Evolutionary conservation across 495 filamentous ascomycete genomes (phyloP).

Genomic region (Penicillium canariense): DNA sequence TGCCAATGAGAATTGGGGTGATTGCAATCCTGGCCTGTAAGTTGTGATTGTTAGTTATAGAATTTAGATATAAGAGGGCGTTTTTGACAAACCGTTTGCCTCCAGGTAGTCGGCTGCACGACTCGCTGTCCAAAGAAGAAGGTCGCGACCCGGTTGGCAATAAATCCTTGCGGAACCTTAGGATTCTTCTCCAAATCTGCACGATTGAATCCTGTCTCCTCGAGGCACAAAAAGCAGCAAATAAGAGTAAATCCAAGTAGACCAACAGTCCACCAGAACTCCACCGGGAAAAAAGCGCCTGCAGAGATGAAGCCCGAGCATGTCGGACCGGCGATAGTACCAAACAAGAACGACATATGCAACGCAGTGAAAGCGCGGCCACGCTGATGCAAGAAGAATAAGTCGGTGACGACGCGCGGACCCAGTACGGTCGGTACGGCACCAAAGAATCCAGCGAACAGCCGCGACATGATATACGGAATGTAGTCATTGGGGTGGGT

Average conservation of each 20-base stretch:
- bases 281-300: constrained; percentile 38
- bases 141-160: constrained; percentile 42
- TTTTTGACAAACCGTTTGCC: constrained; percentile 25
- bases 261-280: constrained; percentile 53
- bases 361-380: constrained; percentile 45
- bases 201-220: constrained; percentile 43
- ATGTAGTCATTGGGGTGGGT: constrained; percentile 40
- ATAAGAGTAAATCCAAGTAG: constrained; percentile 39
- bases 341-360: constrained; percentile 41
- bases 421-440: constrained; percentile 40
- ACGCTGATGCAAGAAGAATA: constrained; percentile 49
- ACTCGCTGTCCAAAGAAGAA: constrained; percentile 40
- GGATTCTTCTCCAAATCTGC: constrained; percentile 18
- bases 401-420: constrained; percentile 38
- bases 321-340: constrained; percentile 41
- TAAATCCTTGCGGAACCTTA: constrained; percentile 20
- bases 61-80: neutral
- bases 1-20: constrained; percentile 40
- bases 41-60: neutral
- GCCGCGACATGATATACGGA: constrained; percentile 43
- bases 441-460: constrained; percentile 42
- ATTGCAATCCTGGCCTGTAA: constrained; percentile 30
- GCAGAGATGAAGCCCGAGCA: constrained; percentile 47
- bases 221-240: constrained; percentile 43
- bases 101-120: constrained; percentile 29